A percentile compares a stretch with the other conserved stretches of the same genome.
Evolutionary conservation across 306 rosid species (phyloP).

Genomic region (Vigna unguiculata): DNA sequence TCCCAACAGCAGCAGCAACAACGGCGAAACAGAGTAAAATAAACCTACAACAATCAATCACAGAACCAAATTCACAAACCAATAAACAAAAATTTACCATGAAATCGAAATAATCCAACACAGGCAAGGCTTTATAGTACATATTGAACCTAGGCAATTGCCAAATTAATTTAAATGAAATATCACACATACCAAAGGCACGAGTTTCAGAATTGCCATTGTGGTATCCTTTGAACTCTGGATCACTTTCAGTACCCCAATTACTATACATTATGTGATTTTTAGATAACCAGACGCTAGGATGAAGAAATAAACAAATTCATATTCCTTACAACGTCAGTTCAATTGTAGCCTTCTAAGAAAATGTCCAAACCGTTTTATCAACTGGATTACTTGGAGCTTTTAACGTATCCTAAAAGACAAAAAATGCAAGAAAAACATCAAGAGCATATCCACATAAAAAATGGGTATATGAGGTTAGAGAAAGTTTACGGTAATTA

Average conservation of each 20-base stretch:
- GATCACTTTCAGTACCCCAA: slow-evolving; percentile 98
- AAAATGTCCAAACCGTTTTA: slow-evolving; percentile 90
- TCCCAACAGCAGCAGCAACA: slow-evolving; percentile 76
- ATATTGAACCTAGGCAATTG: not conserved
- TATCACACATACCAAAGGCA: slow-evolving; percentile 76
- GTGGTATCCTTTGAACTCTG: slow-evolving; percentile 96
- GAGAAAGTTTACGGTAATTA: not conserved
- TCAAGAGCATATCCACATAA: slow-evolving; percentile 34
- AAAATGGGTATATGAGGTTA: not conserved
- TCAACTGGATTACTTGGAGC: slow-evolving; percentile 74
- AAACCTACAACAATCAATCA: slow-evolving; percentile 68
- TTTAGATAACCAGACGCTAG: slow-evolving; percentile 40
- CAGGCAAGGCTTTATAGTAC: slow-evolving; percentile 18
- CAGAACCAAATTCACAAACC: not conserved
- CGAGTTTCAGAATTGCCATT: slow-evolving; percentile 98
- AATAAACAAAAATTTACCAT: not conserved
- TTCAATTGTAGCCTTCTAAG: slow-evolving; percentile 90
- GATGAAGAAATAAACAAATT: slow-evolving; percentile 8
- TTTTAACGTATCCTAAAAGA: slow-evolving; percentile 60
- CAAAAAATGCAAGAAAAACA: slow-evolving; percentile 29
- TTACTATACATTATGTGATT: slow-evolving; percentile 61
- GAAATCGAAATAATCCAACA: not conserved
- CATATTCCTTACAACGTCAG: slow-evolving; percentile 74
- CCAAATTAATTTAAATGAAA: slow-evolving; percentile 17
- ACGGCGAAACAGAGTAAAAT: slow-evolving; percentile 77